phyloP scores from a whole-genome alignment of 1,284 basidiomycete genomes.

The Phellopilus nigrolimitatus region DNA sequence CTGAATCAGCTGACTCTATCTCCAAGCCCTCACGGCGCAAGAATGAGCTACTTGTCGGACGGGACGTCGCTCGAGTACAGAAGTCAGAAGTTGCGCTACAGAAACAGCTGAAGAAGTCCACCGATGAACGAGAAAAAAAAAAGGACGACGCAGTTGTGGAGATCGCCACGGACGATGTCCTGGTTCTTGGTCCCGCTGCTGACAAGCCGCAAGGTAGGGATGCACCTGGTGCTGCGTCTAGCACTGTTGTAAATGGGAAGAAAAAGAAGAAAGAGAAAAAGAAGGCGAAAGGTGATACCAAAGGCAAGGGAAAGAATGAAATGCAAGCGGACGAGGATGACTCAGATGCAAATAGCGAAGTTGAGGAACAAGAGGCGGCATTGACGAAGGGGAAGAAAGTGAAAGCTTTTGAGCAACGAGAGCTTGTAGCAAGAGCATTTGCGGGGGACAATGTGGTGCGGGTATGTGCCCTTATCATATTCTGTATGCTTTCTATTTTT shows the following conservation, averaged over 20 bases:
- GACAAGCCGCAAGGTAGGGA: slow-evolving; percentile 22
- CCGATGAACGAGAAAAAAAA: slow-evolving; percentile 50
- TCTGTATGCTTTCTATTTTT: neutral
- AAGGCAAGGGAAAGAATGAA: slow-evolving; percentile 22
- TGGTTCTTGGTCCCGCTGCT: too few species aligned
- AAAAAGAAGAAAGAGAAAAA: slow-evolving; percentile 21
- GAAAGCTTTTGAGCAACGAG: slow-evolving; percentile 76
- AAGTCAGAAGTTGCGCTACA: slow-evolving; percentile 69
- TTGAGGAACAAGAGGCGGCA: slow-evolving; percentile 59
- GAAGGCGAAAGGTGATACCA: slow-evolving; percentile 18
- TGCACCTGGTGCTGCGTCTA: neutral
- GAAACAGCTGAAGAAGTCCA: slow-evolving; percentile 53
- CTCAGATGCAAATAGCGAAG: slow-evolving; percentile 58
- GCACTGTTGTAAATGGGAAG: slow-evolving; percentile 11
- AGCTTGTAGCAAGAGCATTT: slow-evolving; percentile 91
- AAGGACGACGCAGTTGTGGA: slow-evolving; percentile 76
- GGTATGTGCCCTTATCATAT: slow-evolving; percentile 38
- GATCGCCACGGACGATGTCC: slow-evolving; percentile 56
- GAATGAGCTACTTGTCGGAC: slow-evolving; percentile 64
- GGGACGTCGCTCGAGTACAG: slow-evolving; percentile 51
- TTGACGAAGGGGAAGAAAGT: slow-evolving; percentile 42
- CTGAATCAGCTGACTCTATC: slow-evolving; percentile 31
- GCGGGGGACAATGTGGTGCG: slow-evolving; percentile 94
- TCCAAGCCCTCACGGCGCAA: slow-evolving; percentile 49
- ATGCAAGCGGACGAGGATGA: slow-evolving; percentile 38